A percentile compares a stretch with the other conserved stretches of the same genome.
These are phyloP conservation scores for Clarireedia monteithiana DNA, from an alignment of 2,329 filamentous ascomycete species.

Conservation along the genomic window DNA sequence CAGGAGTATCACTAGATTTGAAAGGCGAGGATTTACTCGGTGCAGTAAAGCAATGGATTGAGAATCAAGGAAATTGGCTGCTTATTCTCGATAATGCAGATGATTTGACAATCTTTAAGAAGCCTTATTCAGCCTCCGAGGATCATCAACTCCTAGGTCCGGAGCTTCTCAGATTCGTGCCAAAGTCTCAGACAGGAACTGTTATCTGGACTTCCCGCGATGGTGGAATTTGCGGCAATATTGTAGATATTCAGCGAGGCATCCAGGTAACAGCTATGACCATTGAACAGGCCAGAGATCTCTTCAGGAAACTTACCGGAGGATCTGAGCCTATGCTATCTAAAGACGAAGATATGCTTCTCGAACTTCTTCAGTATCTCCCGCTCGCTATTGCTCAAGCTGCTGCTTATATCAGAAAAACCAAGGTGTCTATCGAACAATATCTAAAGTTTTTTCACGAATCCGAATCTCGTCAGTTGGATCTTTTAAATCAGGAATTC, in stretches of 20 bases:
- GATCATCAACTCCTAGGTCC: neutral
- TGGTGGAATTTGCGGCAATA: constrained; percentile 20
- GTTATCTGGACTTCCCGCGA: constrained; percentile 32
- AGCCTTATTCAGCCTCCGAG: neutral
- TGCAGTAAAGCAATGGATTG: constrained; percentile 16
- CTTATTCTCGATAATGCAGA: constrained; percentile 20
- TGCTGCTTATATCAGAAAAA: too few species aligned
- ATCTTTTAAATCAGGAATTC: constrained; percentile 20
- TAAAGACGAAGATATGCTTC: too few species aligned
- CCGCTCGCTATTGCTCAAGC: too few species aligned
- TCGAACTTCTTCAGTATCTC: too few species aligned
- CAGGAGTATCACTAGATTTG: constrained; percentile 19
- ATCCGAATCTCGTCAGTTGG: constrained; percentile 16
- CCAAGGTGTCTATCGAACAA: too few species aligned
- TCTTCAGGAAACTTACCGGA: too few species aligned
- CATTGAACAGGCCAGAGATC: too few species aligned
- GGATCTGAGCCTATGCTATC: too few species aligned
- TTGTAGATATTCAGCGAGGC: constrained; percentile 20
- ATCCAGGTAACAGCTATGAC: constrained; percentile 16
- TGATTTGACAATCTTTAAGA: too few species aligned
- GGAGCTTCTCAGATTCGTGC: constrained; percentile 22
- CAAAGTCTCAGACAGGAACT: constrained; percentile 21
- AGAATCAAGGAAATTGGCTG: constrained; percentile 24
- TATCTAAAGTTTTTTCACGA: constrained; percentile 12
- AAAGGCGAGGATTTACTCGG: constrained; percentile 20